Base-by-base conservation (phyloP, 768 basidiomycete species). In the Russula sp. region DNA sequence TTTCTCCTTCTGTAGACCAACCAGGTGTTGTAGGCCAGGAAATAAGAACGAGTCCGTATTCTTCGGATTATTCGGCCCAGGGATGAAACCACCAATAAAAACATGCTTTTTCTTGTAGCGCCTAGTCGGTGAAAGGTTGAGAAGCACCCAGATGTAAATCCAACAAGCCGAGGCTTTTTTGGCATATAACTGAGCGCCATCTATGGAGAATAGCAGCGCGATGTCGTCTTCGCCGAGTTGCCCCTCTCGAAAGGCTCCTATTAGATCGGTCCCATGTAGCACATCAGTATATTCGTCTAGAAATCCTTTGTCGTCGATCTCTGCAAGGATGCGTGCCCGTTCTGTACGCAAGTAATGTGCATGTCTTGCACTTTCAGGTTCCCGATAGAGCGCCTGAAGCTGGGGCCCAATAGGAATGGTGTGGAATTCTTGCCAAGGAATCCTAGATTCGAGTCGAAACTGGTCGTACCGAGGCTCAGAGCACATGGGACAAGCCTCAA, bases 121-220 rank as follows among this genome's bases (percentile, higher is more conserved):
- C 8, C 58, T n/a, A 14, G 71, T 67, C 0, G 76, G 79, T 0
- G 63, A 26, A 1, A 75, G 59, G 61, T 78, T 74, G 0, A 77
- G 16, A 0, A 81, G 48, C 0, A 81, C 60, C 76, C 76, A 79
- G 0, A 80, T 77, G 14, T 71, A 73, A 0, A 77, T 70, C 74
- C 76, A 76, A 20, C 70, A 48, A 10, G 20, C n/a, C 0, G 46
- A 48, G 9, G 46, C 46, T 11, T 48, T 48, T 9, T 22, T 48
- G 4, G n/a, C 20, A 22, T 22, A 48, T 22, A 48, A 13, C 5
- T 48, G 46, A n/a, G 46, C 46, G 4, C 22, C n/a, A 11, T 48
- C 46, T 22, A 48, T 22, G 1, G 46, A 48, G 46, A 48, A 22
- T n/a, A 48, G 4, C 1, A 48, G n/a, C 0, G n/a, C 46, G 3